Evolutionary conservation across 768 basidiomycete species (phyloP).

Genomic region (Boletus sp.): DNA sequence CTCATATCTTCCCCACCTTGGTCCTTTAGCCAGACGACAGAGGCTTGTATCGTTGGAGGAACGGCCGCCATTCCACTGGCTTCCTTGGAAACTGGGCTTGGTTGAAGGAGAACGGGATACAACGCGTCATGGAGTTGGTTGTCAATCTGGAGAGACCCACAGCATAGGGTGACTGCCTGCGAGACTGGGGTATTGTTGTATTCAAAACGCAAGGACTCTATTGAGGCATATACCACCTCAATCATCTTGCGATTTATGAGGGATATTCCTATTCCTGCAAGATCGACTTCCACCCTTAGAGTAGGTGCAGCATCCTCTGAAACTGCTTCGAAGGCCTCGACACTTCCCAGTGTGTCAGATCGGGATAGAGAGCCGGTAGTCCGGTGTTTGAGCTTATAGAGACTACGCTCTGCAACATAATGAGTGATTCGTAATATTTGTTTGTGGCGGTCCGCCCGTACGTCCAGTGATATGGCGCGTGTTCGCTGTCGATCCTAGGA

Average conservation of each 20-base stretch:
- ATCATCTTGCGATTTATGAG: slow-evolving; percentile 82
- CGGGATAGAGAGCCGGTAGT: slow-evolving; percentile 46
- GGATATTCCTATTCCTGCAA: slow-evolving; percentile 91
- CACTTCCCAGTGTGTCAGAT: slow-evolving; percentile 65
- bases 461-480: slow-evolving; percentile 82
- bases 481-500: slow-evolving; percentile 52
- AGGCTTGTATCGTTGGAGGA: slow-evolving; percentile 86
- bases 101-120: slow-evolving; percentile 93
- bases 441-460: slow-evolving; percentile 82
- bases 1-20: slow-evolving; percentile 53
- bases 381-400: slow-evolving; percentile 78
- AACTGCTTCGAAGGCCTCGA: slow-evolving; percentile 83
- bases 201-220: slow-evolving; percentile 77
- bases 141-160: slow-evolving; percentile 90
- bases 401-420: slow-evolving; percentile 80
- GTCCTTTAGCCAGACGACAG: slow-evolving; percentile 89
- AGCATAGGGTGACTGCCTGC: slow-evolving; percentile 76
- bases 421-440: slow-evolving; percentile 86
- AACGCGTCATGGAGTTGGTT: slow-evolving; percentile 97
- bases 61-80: slow-evolving; percentile 67
- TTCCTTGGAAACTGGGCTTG: slow-evolving; percentile 81
- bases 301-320: slow-evolving; percentile 68
- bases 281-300: slow-evolving; percentile 66
- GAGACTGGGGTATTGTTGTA: slow-evolving; percentile 78
- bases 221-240: slow-evolving; percentile 87